Conservation (phyloP, 768 basidiomycete genomes). For the Paxillus ammoniavirescens region DNA sequence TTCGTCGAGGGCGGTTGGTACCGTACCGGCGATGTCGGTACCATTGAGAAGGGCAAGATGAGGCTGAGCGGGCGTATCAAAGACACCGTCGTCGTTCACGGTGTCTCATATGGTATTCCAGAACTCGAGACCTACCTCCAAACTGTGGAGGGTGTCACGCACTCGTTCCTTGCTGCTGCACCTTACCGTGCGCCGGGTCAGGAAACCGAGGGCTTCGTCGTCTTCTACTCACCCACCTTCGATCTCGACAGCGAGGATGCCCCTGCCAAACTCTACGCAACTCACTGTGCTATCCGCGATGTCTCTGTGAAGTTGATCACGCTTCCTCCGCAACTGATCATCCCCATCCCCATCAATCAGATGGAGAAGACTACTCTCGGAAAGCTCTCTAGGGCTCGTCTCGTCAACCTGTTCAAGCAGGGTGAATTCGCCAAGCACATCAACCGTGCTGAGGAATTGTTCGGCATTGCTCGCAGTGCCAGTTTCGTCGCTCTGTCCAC, state of each 20-base stretch:
- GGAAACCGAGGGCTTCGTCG: conserved; percentile 39
- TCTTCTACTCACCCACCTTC: conserved; percentile 36
- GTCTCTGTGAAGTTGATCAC: conserved; percentile 32
- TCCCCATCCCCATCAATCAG: conserved; percentile 37
- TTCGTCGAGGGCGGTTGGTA: conserved; percentile 55
- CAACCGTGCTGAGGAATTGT: conserved; percentile 25
- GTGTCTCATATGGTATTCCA: conserved; percentile 36
- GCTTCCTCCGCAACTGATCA: conserved; percentile 35
- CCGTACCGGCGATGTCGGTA: conserved; percentile 57
- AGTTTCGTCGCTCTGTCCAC: conserved; percentile 20
- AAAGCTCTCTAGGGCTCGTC: conserved; percentile 41
- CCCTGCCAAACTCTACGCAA: conserved; percentile 19
- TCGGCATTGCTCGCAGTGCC: conserved; percentile 21
- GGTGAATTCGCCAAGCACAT: conserved; percentile 33
- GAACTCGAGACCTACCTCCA: conserved; percentile 38
- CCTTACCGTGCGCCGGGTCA: conserved; percentile 36
- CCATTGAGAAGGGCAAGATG: conserved; percentile 34
- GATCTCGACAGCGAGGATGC: conserved; percentile 25
- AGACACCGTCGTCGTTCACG: conserved; percentile 40
- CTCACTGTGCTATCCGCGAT: conserved; percentile 32
- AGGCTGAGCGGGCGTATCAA: conserved; percentile 40
- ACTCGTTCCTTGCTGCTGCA: conserved; percentile 33
- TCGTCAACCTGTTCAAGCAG: conserved; percentile 34
- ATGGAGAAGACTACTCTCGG: conserved; percentile 45
- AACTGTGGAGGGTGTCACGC: conserved; percentile 33